A percentile compares a stretch with the other conserved stretches of the same genome.
phyloP scores from a whole-genome alignment of 768 basidiomycete genomes.

The Gloeostereum incarnatum region DNA sequence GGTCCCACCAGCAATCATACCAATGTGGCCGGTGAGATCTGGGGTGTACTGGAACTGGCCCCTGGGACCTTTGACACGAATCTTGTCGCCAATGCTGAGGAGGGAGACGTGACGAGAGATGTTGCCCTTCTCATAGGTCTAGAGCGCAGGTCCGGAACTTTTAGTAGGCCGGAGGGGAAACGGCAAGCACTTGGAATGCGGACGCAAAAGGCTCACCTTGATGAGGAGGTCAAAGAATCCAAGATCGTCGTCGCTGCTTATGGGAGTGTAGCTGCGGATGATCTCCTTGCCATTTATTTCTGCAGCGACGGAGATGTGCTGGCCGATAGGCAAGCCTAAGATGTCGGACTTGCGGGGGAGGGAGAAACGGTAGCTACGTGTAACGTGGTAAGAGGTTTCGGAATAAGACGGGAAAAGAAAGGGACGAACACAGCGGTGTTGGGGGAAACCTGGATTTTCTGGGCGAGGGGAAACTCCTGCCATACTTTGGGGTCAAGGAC shows the following conservation, averaged over 20 bases:
- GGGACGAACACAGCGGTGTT: slow-evolving; percentile 86
- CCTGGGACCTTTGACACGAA: slow-evolving; percentile 93
- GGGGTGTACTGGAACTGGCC: slow-evolving; percentile 86
- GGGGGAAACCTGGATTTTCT: slow-evolving; percentile 81
- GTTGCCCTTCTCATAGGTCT: slow-evolving; percentile 98
- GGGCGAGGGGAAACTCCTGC: slow-evolving; percentile 71
- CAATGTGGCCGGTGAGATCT: slow-evolving; percentile 64
- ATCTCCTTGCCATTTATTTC: slow-evolving; percentile 89
- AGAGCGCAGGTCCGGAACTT: slow-evolving; percentile 46
- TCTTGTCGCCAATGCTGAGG: slow-evolving; percentile 80
- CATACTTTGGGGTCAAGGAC: slow-evolving; percentile 69
- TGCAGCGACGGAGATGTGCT: slow-evolving; percentile 90
- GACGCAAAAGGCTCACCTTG: slow-evolving; percentile 50
- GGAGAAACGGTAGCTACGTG: slow-evolving; percentile 79
- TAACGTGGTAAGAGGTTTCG: slow-evolving; percentile 4
- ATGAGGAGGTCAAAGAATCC: slow-evolving; percentile 96
- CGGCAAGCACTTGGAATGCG: slow-evolving; percentile 2
- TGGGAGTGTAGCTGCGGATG: slow-evolving; percentile 91
- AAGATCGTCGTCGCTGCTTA: slow-evolving; percentile 84
- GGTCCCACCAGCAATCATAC: slow-evolving; percentile 98
- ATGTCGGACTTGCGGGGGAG: slow-evolving; percentile 66
- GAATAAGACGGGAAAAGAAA: not conserved
- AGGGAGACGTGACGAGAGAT: slow-evolving; percentile 80
- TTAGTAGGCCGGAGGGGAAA: slow-evolving; percentile 4
- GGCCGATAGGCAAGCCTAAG: slow-evolving; percentile 92